A percentile compares a stretch with the other conserved stretches of the same genome.
Conservation (phyloP, 1,139 yeast genomes). For the Diutina siamensis region DNA sequence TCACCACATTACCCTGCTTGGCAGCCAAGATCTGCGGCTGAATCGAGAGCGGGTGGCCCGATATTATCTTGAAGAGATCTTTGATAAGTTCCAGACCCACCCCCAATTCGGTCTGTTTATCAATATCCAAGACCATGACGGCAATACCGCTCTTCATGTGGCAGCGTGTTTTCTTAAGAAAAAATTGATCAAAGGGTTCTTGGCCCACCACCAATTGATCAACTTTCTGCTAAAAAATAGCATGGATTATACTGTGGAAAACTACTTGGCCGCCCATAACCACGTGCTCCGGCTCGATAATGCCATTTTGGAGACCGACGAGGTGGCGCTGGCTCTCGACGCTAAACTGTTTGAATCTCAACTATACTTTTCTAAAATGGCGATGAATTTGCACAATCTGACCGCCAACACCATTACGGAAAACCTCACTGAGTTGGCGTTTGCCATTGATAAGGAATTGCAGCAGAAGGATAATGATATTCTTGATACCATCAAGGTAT, state of each 20-base stretch:
- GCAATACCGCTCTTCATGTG: slow-evolving; percentile 82
- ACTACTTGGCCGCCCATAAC: slow-evolving; percentile 42
- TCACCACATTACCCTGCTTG: slow-evolving; percentile 37
- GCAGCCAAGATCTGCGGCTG: slow-evolving; percentile 20
- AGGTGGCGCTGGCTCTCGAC: slow-evolving; percentile 6
- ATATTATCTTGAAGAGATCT: slow-evolving; percentile 68
- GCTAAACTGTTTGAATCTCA: slow-evolving; percentile 26
- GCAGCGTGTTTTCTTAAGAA: slow-evolving; percentile 68
- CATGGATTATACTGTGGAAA: slow-evolving; percentile 65
- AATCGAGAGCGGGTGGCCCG: slow-evolving; percentile 51
- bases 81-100: slow-evolving; percentile 40
- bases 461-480: slow-evolving; percentile 27
- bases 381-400: slow-evolving; percentile 24
- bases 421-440: slow-evolving; percentile 29
- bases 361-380: slow-evolving; percentile 25
- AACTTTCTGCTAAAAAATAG: slow-evolving; percentile 52
- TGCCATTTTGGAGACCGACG: not conserved
- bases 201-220: slow-evolving; percentile 62
- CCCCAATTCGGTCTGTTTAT: slow-evolving; percentile 30
- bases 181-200: slow-evolving; percentile 60
- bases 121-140: slow-evolving; percentile 70
- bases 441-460: slow-evolving; percentile 29
- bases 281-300: slow-evolving; percentile 15
- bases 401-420: slow-evolving; percentile 28
- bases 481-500: slow-evolving; percentile 19